Evolutionary conservation across 768 basidiomycete genomes (phyloP).

Genomic region (Termitomyces titanicus): DNA sequence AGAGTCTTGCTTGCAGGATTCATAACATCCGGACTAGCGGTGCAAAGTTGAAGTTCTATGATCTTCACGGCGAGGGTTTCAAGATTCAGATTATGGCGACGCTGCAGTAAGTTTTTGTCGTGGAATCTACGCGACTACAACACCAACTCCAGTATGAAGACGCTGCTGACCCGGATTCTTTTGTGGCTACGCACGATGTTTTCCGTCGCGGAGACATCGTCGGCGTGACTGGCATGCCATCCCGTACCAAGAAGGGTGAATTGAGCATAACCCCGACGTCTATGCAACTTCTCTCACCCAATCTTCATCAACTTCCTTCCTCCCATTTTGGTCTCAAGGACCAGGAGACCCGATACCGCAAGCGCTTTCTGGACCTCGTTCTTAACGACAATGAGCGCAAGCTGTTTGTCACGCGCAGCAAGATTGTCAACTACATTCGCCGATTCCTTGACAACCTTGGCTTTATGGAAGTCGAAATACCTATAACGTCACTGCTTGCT

Average conservation of each 20-base stretch:
- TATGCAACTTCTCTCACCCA: slow-evolving; percentile 89
- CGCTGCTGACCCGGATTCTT: slow-evolving; percentile 57
- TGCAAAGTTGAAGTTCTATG: slow-evolving; percentile 89
- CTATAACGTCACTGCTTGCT: slow-evolving; percentile 94
- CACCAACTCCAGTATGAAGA: slow-evolving; percentile 41
- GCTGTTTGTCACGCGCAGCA: slow-evolving; percentile 86
- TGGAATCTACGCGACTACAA: background rate
- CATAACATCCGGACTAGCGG: slow-evolving; percentile 85
- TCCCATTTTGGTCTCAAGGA: slow-evolving; percentile 94
- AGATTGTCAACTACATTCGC: slow-evolving; percentile 90
- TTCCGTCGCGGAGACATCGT: slow-evolving; percentile 97
- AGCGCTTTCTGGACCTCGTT: slow-evolving; percentile 98
- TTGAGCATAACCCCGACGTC: slow-evolving; percentile 81
- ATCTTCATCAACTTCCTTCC: slow-evolving; percentile 93
- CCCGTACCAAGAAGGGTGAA: slow-evolving; percentile 94
- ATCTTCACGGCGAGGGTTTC: slow-evolving; percentile 85
- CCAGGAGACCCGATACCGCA: slow-evolving; percentile 95
- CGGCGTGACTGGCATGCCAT: slow-evolving; percentile 85
- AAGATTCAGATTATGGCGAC: slow-evolving; percentile 97
- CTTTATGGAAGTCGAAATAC: slow-evolving; percentile 99
- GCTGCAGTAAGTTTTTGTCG: slow-evolving; percentile 51
- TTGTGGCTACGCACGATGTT: slow-evolving; percentile 70
- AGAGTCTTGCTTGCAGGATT: slow-evolving; percentile 84
- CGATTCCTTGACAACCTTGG: slow-evolving; percentile 87
- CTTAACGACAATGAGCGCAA: slow-evolving; percentile 86